Percentiles rank a stretch among this genome's conserved stretches.
phyloP scores from a whole-genome alignment of 2,329 filamentous ascomycete species.

The Boeremia exigua region DNA sequence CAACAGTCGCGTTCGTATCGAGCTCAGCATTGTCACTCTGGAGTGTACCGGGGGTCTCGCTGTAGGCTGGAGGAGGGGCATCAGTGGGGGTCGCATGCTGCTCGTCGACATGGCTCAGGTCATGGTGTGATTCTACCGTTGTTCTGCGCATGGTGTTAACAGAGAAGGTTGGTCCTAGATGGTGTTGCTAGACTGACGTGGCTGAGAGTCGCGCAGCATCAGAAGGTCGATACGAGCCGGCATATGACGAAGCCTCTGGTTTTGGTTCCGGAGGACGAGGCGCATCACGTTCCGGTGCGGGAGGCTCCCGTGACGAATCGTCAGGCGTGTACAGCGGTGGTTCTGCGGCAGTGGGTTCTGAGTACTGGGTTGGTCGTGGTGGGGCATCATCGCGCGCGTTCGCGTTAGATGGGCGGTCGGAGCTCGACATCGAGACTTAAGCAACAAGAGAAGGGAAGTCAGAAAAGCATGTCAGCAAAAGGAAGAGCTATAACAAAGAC shows the following conservation, averaged over 20 bases:
- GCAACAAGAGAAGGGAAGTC: conserved; percentile 3
- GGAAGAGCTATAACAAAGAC: not conserved
- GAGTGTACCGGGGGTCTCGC: conserved; percentile 49
- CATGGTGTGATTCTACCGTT: conserved; percentile 20
- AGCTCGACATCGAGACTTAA: conserved; percentile 27
- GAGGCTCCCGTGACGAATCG: conserved; percentile 8
- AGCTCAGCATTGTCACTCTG: conserved; percentile 46
- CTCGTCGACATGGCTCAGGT: conserved; percentile 23
- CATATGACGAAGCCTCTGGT: conserved; percentile 36
- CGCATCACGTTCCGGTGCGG: conserved; percentile 1
- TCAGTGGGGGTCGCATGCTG: conserved; percentile 22
- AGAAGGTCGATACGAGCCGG: conserved; percentile 35
- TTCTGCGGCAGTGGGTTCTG: conserved; percentile 18
- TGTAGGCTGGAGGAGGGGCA: conserved; percentile 49
- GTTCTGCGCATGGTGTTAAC: conserved; percentile 24
- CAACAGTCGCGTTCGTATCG: conserved; percentile 54
- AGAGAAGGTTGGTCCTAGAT: not conserved
- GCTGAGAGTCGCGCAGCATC: conserved; percentile 23
- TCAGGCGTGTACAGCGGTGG: conserved; percentile 17
- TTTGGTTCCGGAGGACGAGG: conserved; percentile 22
- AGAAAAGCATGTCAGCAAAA: conserved; percentile 8
- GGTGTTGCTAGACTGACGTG: conserved; percentile 12
- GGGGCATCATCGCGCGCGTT: conserved; percentile 27
- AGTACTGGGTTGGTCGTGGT: conserved; percentile 21
- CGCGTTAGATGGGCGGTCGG: conserved; percentile 24